Evolutionary conservation across 2,329 filamentous ascomycete species (phyloP).

Genomic region (Ophiocordyceps polyrhachis-furcata): DNA sequence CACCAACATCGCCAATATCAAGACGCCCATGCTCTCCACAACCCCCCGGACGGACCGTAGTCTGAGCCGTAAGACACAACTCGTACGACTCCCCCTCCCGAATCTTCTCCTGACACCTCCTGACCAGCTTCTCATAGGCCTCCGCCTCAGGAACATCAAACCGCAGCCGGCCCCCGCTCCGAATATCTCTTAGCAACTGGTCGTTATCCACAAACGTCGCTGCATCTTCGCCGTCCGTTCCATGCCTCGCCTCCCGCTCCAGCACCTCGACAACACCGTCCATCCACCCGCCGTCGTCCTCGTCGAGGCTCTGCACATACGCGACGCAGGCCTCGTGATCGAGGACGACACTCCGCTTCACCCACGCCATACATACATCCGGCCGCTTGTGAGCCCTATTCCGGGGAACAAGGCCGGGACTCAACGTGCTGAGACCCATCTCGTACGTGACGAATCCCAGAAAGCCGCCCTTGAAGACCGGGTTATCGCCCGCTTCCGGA

Average conservation of each 20-base stretch:
- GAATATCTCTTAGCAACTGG: conserved; percentile 4
- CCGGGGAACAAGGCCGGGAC: conserved; percentile 9
- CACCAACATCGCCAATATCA: too few species aligned
- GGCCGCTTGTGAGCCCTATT: conserved; percentile 27
- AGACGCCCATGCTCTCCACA: too few species aligned
- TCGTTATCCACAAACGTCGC: conserved; percentile 4
- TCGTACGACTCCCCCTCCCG: conserved; percentile 70
- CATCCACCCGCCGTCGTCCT: conserved; percentile 13
- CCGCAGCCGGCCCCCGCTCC: conserved; percentile 4
- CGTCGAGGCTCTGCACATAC: conserved; percentile 36
- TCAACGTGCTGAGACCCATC: conserved; percentile 38
- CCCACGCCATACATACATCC: conserved; percentile 59
- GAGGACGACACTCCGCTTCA: conserved; percentile 58
- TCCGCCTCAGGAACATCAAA: conserved; percentile 22
- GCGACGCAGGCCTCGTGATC: conserved; percentile 46
- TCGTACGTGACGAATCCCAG: conserved; percentile 78
- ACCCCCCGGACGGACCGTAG: conserved; percentile 31
- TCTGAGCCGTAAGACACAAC: conserved; percentile 64
- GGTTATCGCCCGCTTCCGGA: conserved; percentile 4
- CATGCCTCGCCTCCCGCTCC: not conserved
- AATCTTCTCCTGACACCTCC: conserved; percentile 50
- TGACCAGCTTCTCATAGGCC: conserved; percentile 49
- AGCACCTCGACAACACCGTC: conserved; percentile 6
- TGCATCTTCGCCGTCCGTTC: not conserved
- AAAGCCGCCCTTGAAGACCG: conserved; percentile 63